Conservation (phyloP, 495 filamentous ascomycete genomes). For the Lepidopterella palustris region DNA sequence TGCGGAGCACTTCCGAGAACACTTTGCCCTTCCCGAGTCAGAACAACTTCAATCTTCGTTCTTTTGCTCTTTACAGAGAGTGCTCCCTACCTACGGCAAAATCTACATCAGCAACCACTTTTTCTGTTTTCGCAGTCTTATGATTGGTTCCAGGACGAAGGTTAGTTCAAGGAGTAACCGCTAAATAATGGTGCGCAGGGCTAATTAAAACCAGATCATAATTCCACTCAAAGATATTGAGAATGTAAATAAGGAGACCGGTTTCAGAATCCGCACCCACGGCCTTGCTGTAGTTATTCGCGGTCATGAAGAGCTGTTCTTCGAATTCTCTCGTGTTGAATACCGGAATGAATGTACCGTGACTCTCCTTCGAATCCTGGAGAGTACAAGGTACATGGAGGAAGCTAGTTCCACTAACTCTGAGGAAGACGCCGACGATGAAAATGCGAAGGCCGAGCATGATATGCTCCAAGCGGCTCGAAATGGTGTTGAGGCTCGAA, state of each 20-base stretch:
- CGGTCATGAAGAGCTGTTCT: constrained; percentile 94
- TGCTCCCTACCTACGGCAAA: constrained; percentile 91
- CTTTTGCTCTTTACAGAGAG: constrained; percentile 79
- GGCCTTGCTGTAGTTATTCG: constrained; percentile 86
- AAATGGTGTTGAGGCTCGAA: constrained; percentile 27
- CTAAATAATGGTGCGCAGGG: not conserved
- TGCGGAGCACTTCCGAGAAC: constrained; percentile 67
- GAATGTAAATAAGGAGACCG: constrained; percentile 91
- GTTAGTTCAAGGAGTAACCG: constrained; percentile 9
- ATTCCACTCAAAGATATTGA: constrained; percentile 88
- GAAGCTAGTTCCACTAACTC: constrained; percentile 64
- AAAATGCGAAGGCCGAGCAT: constrained; percentile 76
- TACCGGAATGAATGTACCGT: constrained; percentile 82
- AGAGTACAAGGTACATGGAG: constrained; percentile 62
- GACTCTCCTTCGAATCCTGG: constrained; percentile 69
- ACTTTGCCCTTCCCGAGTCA: constrained; percentile 78
- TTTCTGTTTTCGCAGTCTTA: constrained; percentile 87
- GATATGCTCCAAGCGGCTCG: constrained; percentile 75
- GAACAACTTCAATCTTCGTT: constrained; percentile 89
- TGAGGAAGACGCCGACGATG: constrained; percentile 63
- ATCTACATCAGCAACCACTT: constrained; percentile 88
- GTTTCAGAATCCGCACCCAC: constrained; percentile 86
- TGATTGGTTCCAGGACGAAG: constrained; percentile 88
- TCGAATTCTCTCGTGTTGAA: constrained; percentile 76
- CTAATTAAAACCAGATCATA: constrained; percentile 48